A percentile compares a stretch with the other conserved stretches of the same genome.
Evolutionary conservation across 768 basidiomycete species (phyloP).

Genomic region (Amanita pallidorosea): DNA sequence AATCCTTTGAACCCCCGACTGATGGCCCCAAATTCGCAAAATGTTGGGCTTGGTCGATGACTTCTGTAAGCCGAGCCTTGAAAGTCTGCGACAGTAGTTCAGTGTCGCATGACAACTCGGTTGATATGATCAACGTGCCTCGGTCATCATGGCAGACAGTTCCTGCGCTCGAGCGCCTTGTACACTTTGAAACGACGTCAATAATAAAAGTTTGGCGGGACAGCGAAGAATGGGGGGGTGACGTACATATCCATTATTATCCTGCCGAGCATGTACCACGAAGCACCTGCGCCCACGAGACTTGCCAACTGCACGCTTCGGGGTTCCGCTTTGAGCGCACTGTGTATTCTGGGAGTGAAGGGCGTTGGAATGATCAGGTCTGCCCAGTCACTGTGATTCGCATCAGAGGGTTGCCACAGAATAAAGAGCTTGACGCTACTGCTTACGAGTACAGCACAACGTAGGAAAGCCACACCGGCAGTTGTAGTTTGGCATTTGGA

Average conservation of each 20-base stretch:
- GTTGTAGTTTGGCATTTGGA: constrained; percentile 60
- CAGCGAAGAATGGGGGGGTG: background rate
- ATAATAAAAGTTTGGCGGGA: background rate
- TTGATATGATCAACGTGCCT: constrained; percentile 25
- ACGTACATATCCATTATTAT: constrained; percentile 73
- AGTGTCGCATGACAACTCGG: background rate
- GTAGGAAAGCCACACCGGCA: constrained; percentile 89
- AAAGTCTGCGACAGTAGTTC: constrained; percentile 45
- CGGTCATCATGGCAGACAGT: constrained; percentile 61
- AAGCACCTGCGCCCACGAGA: constrained; percentile 78
- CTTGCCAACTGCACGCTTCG: constrained; percentile 73
- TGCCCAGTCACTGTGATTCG: constrained; percentile 61
- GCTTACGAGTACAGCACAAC: constrained; percentile 72
- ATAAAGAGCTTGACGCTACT: background rate
- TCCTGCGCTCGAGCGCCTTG: constrained; percentile 65
- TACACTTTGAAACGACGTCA: constrained; percentile 35
- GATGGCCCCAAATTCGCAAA: constrained; percentile 62
- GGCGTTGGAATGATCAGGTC: constrained; percentile 78
- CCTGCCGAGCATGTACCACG: constrained; percentile 91
- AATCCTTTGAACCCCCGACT: constrained; percentile 42
- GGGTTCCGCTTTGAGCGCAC: constrained; percentile 84
- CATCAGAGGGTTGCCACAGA: background rate
- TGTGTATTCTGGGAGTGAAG: constrained; percentile 66
- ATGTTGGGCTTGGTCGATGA: constrained; percentile 82
- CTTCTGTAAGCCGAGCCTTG: constrained; percentile 63